Conservation (phyloP, 306 rosid genomes). For the Medicago arabica region DNA sequence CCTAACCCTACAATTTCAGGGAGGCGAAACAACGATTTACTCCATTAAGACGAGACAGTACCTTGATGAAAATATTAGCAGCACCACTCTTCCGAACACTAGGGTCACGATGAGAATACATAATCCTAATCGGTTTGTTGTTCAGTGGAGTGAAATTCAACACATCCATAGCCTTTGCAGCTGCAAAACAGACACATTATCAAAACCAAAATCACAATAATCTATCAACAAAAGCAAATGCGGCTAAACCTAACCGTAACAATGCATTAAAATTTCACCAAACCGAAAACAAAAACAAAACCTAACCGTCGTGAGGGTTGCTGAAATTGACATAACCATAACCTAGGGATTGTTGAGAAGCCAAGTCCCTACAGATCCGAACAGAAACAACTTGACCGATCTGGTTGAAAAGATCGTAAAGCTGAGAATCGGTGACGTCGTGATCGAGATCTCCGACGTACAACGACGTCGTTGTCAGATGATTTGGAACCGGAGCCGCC, state of each 20-base stretch:
- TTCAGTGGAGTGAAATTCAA: slow-evolving; percentile 72
- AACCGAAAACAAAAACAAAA: not conserved
- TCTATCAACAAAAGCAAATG: not conserved
- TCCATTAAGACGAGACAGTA: not conserved
- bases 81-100: slow-evolving; percentile 71
- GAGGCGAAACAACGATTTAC: not conserved
- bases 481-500: slow-evolving; percentile 31
- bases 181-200: slow-evolving; percentile 29
- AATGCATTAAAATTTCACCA: not conserved
- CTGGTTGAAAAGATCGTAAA: slow-evolving; percentile 70
- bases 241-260: not conserved
- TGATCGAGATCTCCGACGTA: slow-evolving; percentile 77
- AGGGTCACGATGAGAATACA: slow-evolving; percentile 79
- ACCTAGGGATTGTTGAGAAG: slow-evolving; percentile 71
- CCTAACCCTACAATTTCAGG: not conserved
- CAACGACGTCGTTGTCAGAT: slow-evolving; percentile 62
- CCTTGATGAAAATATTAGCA: slow-evolving; percentile 74
- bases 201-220: not conserved
- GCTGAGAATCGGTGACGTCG: slow-evolving; percentile 67
- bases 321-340: slow-evolving; percentile 75
- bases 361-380: slow-evolving; percentile 71
- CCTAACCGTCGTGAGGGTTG: slow-evolving; percentile 68
- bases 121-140: slow-evolving; percentile 61
- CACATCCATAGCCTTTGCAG: slow-evolving; percentile 48
- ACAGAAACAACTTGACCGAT: slow-evolving; percentile 68